These are phyloP conservation scores for Neonectria ditissima DNA, from an alignment of 2,329 filamentous ascomycete genomes.

Conservation along the genomic window DNA sequence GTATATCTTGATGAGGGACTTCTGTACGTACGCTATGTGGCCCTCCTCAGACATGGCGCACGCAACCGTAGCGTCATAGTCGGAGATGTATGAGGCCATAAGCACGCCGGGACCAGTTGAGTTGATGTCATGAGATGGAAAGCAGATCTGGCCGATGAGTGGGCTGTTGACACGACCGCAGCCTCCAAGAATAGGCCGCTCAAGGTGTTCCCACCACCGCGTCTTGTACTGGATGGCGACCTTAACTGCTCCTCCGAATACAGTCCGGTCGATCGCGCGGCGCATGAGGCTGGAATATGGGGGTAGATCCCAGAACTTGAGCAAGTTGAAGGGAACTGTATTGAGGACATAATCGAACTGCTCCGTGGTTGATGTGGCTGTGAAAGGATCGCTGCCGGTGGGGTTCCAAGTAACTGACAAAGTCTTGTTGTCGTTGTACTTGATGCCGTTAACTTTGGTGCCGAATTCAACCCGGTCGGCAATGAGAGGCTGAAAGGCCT, in stretches of 20 bases:
- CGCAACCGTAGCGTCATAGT: constrained; percentile 28
- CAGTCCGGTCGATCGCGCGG: constrained; percentile 42
- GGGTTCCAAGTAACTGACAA: constrained; percentile 35
- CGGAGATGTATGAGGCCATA: constrained; percentile 37
- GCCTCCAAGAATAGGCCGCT: constrained; percentile 54
- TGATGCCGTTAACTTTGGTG: constrained; percentile 40
- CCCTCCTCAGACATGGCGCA: constrained; percentile 38
- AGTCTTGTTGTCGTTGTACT: constrained; percentile 36
- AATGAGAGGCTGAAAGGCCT: constrained; percentile 50
- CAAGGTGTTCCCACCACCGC: constrained; percentile 51
- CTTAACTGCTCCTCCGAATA: constrained; percentile 46
- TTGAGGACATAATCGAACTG: constrained; percentile 54
- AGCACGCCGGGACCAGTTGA: constrained; percentile 32
- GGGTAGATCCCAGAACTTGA: constrained; percentile 52
- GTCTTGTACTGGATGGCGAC: constrained; percentile 69
- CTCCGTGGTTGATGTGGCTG: constrained; percentile 42
- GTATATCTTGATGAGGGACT: constrained; percentile 30
- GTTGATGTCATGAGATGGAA: constrained; percentile 35
- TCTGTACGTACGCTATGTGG: constrained; percentile 36
- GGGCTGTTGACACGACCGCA: constrained; percentile 43
- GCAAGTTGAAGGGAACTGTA: constrained; percentile 52
- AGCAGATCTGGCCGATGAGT: constrained; percentile 35
- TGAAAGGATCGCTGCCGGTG: constrained; percentile 38
- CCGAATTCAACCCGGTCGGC: constrained; percentile 38
- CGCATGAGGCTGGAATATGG: constrained; percentile 48